Conservation (phyloP, 1,284 basidiomycete species). For the Cerioporus squamosus region DNA sequence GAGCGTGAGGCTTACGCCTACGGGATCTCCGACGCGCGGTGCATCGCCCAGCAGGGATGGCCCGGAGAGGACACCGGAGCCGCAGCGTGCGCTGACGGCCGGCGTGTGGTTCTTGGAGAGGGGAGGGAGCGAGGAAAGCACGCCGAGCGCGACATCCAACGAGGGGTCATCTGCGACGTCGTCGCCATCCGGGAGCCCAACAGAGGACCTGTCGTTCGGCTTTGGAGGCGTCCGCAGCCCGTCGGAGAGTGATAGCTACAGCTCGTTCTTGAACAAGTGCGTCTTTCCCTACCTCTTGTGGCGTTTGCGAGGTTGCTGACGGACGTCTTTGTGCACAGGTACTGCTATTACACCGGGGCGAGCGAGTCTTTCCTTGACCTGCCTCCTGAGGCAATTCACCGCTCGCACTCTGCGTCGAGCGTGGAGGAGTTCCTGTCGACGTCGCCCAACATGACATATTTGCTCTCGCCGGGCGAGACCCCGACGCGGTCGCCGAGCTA, state of each 20-base stretch:
- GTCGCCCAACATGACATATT: slow-evolving; percentile 29
- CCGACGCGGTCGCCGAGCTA: slow-evolving; percentile 37
- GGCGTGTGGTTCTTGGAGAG: slow-evolving; percentile 30
- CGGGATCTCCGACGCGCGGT: slow-evolving; percentile 26
- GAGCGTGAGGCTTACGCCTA: slow-evolving; percentile 26
- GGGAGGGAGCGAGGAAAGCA: slow-evolving; percentile 56
- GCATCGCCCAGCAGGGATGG: slow-evolving; percentile 13
- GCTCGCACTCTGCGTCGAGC: slow-evolving; percentile 59
- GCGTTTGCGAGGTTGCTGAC: slow-evolving; percentile 1
- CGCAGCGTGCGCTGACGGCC: background rate
- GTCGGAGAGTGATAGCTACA: slow-evolving; percentile 46
- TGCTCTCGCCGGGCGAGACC: slow-evolving; percentile 28
- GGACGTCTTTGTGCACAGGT: slow-evolving; percentile 45
- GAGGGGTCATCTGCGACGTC: slow-evolving; percentile 38
- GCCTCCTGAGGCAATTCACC: slow-evolving; percentile 42
- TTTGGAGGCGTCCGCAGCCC: slow-evolving; percentile 18
- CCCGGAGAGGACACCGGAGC: slow-evolving; percentile 16
- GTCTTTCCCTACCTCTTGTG: slow-evolving; percentile 30
- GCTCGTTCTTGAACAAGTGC: slow-evolving; percentile 66
- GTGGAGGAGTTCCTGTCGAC: slow-evolving; percentile 51
- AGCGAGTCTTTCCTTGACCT: slow-evolving; percentile 35
- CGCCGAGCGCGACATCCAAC: slow-evolving; percentile 52
- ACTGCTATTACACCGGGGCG: slow-evolving; percentile 77
- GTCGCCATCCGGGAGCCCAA: slow-evolving; percentile 32
- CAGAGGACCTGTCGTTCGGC: slow-evolving; percentile 15